Percentiles rank a stretch among this genome's conserved stretches.
Evolutionary conservation across 164 flowering plant species (phyloP).

Genomic region (Houttuynia cordata): DNA sequence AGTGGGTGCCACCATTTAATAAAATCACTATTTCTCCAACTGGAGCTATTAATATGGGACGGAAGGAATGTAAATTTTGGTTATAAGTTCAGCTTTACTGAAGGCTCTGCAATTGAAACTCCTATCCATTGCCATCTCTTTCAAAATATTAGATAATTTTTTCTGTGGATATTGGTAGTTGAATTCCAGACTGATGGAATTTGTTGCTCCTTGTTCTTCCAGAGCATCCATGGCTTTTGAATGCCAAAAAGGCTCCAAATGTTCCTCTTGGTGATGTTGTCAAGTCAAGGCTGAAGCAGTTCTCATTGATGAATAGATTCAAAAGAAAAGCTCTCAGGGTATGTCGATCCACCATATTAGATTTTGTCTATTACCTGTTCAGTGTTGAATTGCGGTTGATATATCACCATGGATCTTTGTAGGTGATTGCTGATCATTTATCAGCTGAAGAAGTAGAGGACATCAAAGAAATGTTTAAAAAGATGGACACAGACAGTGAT

Average conservation of each 20-base stretch:
- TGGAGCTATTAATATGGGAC: too few relatives aligned
- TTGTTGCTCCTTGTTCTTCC: constrained; percentile 1
- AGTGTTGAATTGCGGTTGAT: background rate
- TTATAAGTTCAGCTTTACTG: too few relatives aligned
- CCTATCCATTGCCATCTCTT: background rate
- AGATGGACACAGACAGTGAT: constrained; percentile 71
- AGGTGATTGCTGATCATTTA: constrained; percentile 89
- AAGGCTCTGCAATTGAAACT: too few relatives aligned
- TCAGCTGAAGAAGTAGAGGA: constrained; percentile 78
- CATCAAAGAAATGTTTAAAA: constrained; percentile 68
- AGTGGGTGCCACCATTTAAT: too few relatives aligned
- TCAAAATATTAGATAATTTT: too few relatives aligned
- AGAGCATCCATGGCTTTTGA: constrained; percentile 92
- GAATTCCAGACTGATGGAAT: background rate
- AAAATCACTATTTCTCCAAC: too few relatives aligned
- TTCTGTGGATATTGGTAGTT: background rate
- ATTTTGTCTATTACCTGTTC: background rate
- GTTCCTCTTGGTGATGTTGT: constrained; percentile 92
- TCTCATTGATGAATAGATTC: constrained; percentile 90
- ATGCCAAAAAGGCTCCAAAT: constrained; percentile 88
- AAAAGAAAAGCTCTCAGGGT: constrained; percentile 88
- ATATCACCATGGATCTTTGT: constrained; percentile 2
- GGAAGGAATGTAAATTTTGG: too few relatives aligned
- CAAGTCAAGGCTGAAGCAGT: constrained; percentile 82
- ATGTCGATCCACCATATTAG: constrained; percentile 13